Evolutionary conservation across 2,329 filamentous ascomycete species (phyloP).

Genomic region (Laburnicola sp.): DNA sequence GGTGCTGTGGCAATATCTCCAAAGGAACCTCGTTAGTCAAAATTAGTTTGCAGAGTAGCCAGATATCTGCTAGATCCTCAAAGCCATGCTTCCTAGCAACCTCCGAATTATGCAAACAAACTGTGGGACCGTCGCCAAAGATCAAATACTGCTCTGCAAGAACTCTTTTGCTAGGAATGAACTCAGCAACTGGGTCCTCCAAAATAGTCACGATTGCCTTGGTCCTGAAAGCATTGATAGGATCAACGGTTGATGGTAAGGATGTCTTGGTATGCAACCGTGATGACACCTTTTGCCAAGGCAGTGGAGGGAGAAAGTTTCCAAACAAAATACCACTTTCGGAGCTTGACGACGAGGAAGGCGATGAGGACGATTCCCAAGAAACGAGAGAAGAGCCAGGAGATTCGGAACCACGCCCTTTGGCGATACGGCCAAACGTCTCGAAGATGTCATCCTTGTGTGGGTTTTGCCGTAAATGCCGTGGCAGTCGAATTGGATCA

Average conservation of each 20-base stretch:
- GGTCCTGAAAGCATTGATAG: constrained; percentile 43
- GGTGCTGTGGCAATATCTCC: constrained; percentile 61
- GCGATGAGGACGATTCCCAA: constrained; percentile 44
- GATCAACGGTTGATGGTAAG: constrained; percentile 39
- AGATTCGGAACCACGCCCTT: constrained; percentile 29
- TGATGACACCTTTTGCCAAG: constrained; percentile 56
- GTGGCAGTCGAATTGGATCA: constrained; percentile 34
- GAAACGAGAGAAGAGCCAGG: constrained; percentile 35
- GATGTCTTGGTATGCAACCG: constrained; percentile 59
- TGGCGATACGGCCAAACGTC: constrained; percentile 59
- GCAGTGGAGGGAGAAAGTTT: constrained; percentile 53
- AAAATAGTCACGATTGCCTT: constrained; percentile 77
- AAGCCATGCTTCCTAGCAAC: constrained; percentile 74
- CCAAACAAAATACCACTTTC: constrained; percentile 48
- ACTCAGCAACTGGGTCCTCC: constrained; percentile 59
- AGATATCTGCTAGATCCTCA: constrained; percentile 75
- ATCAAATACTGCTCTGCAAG: constrained; percentile 81
- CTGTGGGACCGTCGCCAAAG: constrained; percentile 77
- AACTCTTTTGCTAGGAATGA: constrained; percentile 76
- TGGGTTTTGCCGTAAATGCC: constrained; percentile 27
- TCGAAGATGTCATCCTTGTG: constrained; percentile 60
- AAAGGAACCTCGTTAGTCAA: constrained; percentile 76
- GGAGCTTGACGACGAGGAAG: constrained; percentile 42
- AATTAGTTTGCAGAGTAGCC: constrained; percentile 78
- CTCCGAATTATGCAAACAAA: constrained; percentile 81